Evolutionary conservation across 305 asterid species (phyloP).

Genomic region (Salvia sclarea): DNA sequence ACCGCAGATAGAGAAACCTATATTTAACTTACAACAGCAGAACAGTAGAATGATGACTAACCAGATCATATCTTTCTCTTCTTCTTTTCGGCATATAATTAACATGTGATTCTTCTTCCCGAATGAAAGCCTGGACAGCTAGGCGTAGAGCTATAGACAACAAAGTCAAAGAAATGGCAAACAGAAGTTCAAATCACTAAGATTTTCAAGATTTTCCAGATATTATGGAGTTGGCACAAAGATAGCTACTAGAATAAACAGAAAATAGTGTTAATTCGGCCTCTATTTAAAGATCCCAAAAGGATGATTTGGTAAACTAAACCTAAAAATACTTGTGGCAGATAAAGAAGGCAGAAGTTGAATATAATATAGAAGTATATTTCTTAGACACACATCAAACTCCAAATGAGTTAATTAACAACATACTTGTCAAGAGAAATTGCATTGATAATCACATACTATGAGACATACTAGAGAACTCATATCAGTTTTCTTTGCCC

Average conservation of each 20-base stretch:
- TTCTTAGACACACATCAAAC: not conserved
- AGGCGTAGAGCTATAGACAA: conserved; percentile 70
- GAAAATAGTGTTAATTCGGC: not conserved
- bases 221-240: not conserved
- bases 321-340: conserved; percentile 4
- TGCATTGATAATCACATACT: not conserved
- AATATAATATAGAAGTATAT: not conserved
- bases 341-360: not conserved
- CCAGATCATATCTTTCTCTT: conserved; percentile 77
- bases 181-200: not conserved
- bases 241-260: conserved; percentile 6
- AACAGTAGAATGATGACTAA: conserved; percentile 32
- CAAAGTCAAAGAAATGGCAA: conserved; percentile 23
- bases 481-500: not conserved
- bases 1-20: conserved; percentile 2
- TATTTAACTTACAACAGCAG: conserved; percentile 4
- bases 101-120: conserved; percentile 76
- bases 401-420: no score
- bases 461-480: not conserved
- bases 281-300: not conserved
- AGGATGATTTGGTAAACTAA: conserved; percentile 7
- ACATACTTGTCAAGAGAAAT: conserved; percentile 19
- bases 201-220: not conserved
- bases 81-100: conserved; percentile 60
- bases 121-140: conserved; percentile 82